Percentiles rank a stretch among this genome's conserved stretches.
phyloP scores from a whole-genome alignment of 495 filamentous ascomycete genomes.

The Patellaria atrata region DNA sequence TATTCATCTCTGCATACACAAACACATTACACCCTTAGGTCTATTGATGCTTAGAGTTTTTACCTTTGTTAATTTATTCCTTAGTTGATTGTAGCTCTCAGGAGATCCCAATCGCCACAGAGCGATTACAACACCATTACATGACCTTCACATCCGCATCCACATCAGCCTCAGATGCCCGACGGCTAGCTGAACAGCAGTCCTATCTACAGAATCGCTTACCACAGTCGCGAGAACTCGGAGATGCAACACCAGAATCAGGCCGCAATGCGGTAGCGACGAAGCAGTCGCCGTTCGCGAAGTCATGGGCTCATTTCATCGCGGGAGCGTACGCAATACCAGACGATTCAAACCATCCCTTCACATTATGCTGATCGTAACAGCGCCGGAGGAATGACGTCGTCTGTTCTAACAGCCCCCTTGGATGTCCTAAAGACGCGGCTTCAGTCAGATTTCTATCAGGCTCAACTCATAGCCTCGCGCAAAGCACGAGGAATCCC shows the following conservation, averaged over 20 bases:
- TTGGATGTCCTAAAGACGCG: constrained; percentile 85
- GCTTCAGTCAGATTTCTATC: constrained; percentile 83
- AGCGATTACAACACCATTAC: no score
- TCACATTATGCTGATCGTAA: constrained; percentile 9
- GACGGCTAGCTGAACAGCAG: no score
- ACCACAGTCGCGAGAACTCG: constrained; percentile 48
- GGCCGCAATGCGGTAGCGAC: constrained; percentile 22
- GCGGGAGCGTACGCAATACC: constrained; percentile 72
- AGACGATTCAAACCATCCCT: no score
- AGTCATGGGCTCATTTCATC: constrained; percentile 80
- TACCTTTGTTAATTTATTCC: no score
- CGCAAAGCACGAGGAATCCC: constrained; percentile 35
- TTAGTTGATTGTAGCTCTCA: no score
- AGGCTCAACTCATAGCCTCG: constrained; percentile 40
- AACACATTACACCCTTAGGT: no score
- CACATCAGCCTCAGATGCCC: no score
- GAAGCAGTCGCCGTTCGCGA: constrained; percentile 40
- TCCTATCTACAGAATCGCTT: constrained; percentile 13
- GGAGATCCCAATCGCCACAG: constrained; percentile 1
- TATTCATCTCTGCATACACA: no score
- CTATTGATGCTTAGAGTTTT: no score
- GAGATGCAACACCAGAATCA: constrained; percentile 36
- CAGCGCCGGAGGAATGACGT: constrained; percentile 77
- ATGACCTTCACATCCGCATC: no score
- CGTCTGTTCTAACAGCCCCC: constrained; percentile 71